Evolutionary conservation across 768 basidiomycete species (phyloP).

Genomic region (Pulveroboletus sp.): DNA sequence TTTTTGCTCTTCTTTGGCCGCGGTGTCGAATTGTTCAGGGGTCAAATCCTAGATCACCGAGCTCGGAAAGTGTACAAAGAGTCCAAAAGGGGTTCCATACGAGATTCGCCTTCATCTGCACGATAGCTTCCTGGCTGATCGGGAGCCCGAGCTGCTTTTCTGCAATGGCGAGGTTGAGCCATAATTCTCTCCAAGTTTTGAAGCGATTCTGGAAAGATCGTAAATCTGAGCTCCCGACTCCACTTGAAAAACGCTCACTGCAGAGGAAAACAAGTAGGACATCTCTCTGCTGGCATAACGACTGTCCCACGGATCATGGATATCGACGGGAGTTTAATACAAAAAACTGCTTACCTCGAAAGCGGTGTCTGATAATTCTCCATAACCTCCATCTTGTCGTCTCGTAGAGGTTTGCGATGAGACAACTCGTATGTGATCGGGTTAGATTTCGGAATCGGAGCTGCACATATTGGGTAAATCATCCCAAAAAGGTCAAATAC

Average conservation of each 20-base stretch:
- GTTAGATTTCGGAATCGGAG: constrained; percentile 5
- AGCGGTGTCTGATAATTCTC: constrained; percentile 80
- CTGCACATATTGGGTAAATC: no score
- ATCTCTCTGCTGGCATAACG: constrained; percentile 99
- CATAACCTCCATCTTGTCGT: constrained; percentile 50
- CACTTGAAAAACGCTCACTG: constrained; percentile 45
- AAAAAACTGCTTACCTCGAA: constrained; percentile 52
- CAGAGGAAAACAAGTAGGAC: constrained; percentile 93
- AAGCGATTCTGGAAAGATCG: constrained; percentile 71
- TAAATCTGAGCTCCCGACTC: neutral
- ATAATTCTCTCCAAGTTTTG: constrained; percentile 90
- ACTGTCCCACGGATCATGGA: constrained; percentile 40
- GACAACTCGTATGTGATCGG: no score
- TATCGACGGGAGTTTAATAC: no score
- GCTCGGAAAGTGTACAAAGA: constrained; percentile 4
- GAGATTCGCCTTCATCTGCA: constrained; percentile 91
- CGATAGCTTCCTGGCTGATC: constrained; percentile 86
- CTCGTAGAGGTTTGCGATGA: neutral
- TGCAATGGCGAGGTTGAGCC: constrained; percentile 94
- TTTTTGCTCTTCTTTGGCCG: constrained; percentile 95
- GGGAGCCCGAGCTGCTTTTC: constrained; percentile 93
- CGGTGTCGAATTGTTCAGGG: constrained; percentile 84
- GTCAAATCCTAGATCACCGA: constrained; percentile 61
- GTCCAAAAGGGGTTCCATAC: constrained; percentile 36
- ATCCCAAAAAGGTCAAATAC: neutral